Evolutionary conservation across 2,329 filamentous ascomycete species (phyloP).

Genomic region (Pestalotiopsis sp.): DNA sequence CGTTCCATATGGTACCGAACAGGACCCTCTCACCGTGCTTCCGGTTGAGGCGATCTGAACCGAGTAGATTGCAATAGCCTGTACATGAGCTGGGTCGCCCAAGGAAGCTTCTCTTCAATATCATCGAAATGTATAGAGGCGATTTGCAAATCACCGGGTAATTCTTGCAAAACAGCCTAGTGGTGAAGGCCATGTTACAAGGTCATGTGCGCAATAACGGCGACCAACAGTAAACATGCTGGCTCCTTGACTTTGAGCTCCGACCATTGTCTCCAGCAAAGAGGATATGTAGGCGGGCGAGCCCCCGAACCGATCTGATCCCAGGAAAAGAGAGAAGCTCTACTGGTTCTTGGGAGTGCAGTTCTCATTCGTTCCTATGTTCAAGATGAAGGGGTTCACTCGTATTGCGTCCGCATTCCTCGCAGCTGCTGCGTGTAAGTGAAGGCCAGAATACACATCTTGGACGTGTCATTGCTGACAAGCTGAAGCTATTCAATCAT

Average conservation of each 20-base stretch:
- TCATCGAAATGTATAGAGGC: not conserved
- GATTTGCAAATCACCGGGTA: constrained; percentile 8
- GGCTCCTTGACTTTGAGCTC: not conserved
- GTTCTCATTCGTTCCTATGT: constrained; percentile 22
- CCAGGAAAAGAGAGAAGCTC: not conserved
- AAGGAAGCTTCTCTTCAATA: not conserved
- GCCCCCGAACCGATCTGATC: not conserved
- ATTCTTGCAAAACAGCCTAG: constrained; percentile 6
- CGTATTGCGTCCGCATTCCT: constrained; percentile 30
- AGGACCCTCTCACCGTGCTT: constrained; percentile 6
- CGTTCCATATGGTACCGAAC: constrained; percentile 10
- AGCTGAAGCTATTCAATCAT: constrained; percentile 26
- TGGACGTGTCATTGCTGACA: constrained; percentile 18
- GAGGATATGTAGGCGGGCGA: not conserved
- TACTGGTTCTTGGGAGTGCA: not conserved
- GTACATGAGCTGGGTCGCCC: not conserved
- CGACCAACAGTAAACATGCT: not conserved
- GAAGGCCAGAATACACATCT: not conserved
- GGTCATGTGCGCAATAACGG: not conserved
- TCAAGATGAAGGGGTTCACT: constrained; percentile 31
- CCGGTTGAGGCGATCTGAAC: not conserved
- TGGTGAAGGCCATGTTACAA: not conserved
- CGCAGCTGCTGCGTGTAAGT: constrained; percentile 31
- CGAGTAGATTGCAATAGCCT: constrained; percentile 3
- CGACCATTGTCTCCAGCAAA: not conserved